phyloP scores from a whole-genome alignment of 768 basidiomycete genomes.

The Leccinum subgranulosum region DNA sequence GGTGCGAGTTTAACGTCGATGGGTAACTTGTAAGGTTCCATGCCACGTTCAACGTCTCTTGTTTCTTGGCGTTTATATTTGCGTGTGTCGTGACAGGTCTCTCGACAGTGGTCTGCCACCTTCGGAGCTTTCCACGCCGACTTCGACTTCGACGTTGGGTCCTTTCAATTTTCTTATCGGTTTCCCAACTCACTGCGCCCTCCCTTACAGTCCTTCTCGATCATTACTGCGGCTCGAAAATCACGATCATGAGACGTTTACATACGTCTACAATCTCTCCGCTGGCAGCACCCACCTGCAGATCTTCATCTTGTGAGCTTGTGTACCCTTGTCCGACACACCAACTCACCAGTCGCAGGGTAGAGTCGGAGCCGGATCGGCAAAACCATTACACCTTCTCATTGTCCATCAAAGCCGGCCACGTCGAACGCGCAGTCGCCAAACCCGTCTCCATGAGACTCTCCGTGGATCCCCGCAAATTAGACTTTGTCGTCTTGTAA shows the following conservation, averaged over 20 bases:
- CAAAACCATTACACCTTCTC: constrained; percentile 46
- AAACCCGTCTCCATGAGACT: constrained; percentile 46
- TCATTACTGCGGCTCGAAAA: constrained; percentile 26
- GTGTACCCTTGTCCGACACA: background rate
- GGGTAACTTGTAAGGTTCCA: constrained; percentile 2
- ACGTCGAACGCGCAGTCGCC: constrained; percentile 52
- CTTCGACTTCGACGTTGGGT: constrained; percentile 7
- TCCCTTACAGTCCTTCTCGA: constrained; percentile 15
- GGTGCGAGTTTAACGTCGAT: background rate
- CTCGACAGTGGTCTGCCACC: constrained; percentile 8
- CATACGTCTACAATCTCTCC: constrained; percentile 49
- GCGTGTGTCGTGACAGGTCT: constrained; percentile 3
- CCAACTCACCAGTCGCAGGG: constrained; percentile 21
- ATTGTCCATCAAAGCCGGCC: constrained; percentile 51
- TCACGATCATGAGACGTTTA: constrained; percentile 17
- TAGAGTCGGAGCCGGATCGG: constrained; percentile 27
- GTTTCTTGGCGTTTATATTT: background rate
- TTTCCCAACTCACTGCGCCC: constrained; percentile 7
- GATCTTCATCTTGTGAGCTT: constrained; percentile 50
- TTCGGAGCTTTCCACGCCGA: background rate
- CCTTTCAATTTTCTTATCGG: background rate
- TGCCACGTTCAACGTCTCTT: background rate
- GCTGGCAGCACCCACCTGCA: constrained; percentile 44
- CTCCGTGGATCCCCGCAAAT: constrained; percentile 47
- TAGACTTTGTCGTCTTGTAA: constrained; percentile 65